Base-by-base conservation (phyloP, 208 protist genomes). In the Crithidia expoeki region DNA sequence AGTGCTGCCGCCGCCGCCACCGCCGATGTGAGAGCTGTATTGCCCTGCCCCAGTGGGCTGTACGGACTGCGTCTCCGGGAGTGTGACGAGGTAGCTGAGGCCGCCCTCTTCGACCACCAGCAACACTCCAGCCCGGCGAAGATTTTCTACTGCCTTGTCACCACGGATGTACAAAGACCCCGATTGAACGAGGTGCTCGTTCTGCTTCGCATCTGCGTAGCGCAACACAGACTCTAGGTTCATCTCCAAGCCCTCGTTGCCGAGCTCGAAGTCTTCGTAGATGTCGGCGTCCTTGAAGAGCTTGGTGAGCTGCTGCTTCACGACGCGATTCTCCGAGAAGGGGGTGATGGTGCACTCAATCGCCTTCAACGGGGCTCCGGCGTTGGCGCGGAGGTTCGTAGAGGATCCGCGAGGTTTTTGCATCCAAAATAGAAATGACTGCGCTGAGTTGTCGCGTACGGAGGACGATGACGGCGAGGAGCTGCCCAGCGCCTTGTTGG, bases 361-460 rank as follows among this genome's bases (percentile, higher is more conserved):
- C 33, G 81, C 71, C 14, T 60, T 66, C 16, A 95, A 62, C 40
- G 68, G 38, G 0, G 71, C 49, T 1, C 42, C 34, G 23, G n/a
- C 28, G 14, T 19, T 53, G 27, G 12, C 33, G 16, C 47, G 17
- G 11, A 59, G 16, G 28, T 3, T 2, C 40, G 58, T n/a, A n/a
- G 68, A 11, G 47, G 33, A 25, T 16, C 1, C 10, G 27, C 42
- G 17, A 14, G 7, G 42, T 28, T 23, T 36, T 52, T 74, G 65
- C 3, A 94, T 44, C 86, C 89, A 94, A 66, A 94, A 90, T 14
- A 86, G 62, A 73, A 94, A 94, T 21, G 52, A 49, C 70, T 90
- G 79, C 21, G 84, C 72, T 5, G 47, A 21, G 63, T 77, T 71
- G 72, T 65, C 51, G 47, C 63, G 72, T 0, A 16, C 32, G 49